Conservation (phyloP, 73 alveolate species). For the Paramecium octaurelia region DNA sequence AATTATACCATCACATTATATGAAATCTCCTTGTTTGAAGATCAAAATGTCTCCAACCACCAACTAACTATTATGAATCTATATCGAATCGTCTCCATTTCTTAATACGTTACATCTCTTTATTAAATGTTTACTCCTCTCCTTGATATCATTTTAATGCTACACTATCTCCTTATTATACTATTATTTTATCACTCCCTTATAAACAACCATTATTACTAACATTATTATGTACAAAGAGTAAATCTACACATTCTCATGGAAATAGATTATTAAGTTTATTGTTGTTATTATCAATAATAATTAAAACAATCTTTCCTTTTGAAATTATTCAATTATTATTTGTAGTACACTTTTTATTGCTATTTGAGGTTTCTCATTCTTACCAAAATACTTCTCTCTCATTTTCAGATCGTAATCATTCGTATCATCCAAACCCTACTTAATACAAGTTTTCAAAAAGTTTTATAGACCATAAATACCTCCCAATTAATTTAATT, state of each 20-base stretch:
- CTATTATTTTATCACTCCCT: not conserved
- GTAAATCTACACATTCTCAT: not conserved
- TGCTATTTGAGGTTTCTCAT: slow-evolving; percentile 24
- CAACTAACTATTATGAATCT: not conserved
- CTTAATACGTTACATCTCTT: not conserved
- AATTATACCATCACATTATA: slow-evolving; percentile 40
- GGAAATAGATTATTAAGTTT: not conserved
- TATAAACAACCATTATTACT: not conserved
- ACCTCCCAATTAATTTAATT: slow-evolving; percentile 10
- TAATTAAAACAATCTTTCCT: not conserved
- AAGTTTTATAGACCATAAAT: slow-evolving; percentile 26
- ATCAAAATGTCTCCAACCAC: slow-evolving; percentile 14
- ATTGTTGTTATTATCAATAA: not conserved
- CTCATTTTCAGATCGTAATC: not conserved
- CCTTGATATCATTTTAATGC: slow-evolving; percentile 14
- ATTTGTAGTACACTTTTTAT: not conserved
- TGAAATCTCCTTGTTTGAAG: slow-evolving; percentile 12
- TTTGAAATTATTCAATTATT: not conserved
- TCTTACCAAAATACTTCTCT: slow-evolving; percentile 25
- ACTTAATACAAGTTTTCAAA: not conserved
- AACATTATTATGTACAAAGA: not conserved
- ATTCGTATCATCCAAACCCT: not conserved
- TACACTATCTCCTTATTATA: slow-evolving; percentile 3
- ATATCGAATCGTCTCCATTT: not conserved
- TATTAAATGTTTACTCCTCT: not conserved